phyloP scores from a whole-genome alignment of 495 filamentous ascomycete species.

The Aspergillus taichungensis region DNA sequence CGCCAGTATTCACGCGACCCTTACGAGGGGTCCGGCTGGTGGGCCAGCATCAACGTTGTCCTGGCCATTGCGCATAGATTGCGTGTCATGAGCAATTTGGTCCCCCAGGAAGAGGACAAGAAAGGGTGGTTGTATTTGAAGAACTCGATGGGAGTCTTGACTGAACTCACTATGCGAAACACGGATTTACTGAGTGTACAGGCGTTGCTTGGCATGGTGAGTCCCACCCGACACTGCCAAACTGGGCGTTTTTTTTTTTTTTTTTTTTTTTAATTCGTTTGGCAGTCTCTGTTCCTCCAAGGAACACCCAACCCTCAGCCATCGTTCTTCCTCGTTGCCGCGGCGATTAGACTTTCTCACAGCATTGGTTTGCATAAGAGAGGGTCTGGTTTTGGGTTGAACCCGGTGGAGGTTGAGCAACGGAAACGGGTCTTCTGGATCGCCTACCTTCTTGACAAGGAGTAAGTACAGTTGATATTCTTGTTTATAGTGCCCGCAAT shows the following conservation, averaged over 20 bases:
- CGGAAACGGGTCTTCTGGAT: constrained; percentile 98
- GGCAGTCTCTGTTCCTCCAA: constrained; percentile 79
- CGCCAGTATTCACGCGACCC: constrained; percentile 85
- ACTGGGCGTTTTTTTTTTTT: not conserved
- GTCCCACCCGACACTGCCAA: constrained; percentile 3
- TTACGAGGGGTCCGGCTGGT: constrained; percentile 96
- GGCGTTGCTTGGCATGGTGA: constrained; percentile 83
- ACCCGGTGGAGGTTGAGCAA: constrained; percentile 85
- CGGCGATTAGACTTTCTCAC: constrained; percentile 85
- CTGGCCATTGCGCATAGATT: constrained; percentile 86
- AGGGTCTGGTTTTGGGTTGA: constrained; percentile 83
- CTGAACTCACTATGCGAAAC: constrained; percentile 90
- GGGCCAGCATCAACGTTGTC: constrained; percentile 92
- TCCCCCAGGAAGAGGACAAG: constrained; percentile 81
- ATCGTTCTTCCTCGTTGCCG: constrained; percentile 85
- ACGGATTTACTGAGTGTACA: constrained; percentile 96
- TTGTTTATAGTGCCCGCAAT: not conserved
- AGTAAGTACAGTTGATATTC: constrained; percentile 37
- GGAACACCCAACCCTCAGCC: constrained; percentile 96
- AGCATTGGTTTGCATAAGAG: constrained; percentile 93
- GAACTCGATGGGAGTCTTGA: constrained; percentile 87
- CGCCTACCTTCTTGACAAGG: constrained; percentile 91
- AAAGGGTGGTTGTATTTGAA: constrained; percentile 94
- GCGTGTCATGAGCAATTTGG: constrained; percentile 91
- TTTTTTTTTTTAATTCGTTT: constrained; percentile 6